A percentile compares a stretch with the other conserved stretches of the same genome.
phyloP scores from a whole-genome alignment of 2,329 filamentous ascomycete genomes.

The Colletotrichum viniferum region DNA sequence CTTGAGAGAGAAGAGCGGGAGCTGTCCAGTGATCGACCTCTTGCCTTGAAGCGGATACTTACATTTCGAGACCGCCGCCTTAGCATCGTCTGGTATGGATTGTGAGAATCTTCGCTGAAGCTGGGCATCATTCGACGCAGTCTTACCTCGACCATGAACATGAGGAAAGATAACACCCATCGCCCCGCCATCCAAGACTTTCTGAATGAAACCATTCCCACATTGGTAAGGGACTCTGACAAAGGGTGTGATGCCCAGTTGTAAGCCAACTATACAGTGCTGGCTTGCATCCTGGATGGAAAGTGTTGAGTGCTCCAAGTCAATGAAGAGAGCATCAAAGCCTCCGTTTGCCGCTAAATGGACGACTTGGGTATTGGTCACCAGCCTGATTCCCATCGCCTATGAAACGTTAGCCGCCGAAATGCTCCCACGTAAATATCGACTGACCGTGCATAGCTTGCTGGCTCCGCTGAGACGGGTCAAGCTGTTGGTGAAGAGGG shows the following conservation, averaged over 20 bases:
- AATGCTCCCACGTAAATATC: not conserved
- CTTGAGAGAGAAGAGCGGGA: slow-evolving; percentile 27
- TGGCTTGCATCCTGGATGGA: slow-evolving; percentile 33
- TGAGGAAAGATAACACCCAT: slow-evolving; percentile 30
- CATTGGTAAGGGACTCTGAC: slow-evolving; percentile 29
- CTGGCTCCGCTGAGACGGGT: not conserved
- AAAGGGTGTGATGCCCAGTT: slow-evolving; percentile 22
- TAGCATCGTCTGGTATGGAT: slow-evolving; percentile 23
- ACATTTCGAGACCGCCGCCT: slow-evolving; percentile 28
- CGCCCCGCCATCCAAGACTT: slow-evolving; percentile 28
- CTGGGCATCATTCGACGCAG: not conserved
- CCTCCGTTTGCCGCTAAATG: slow-evolving; percentile 36
- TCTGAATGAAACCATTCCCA: slow-evolving; percentile 28
- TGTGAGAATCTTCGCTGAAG: not conserved
- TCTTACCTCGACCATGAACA: slow-evolving; percentile 19
- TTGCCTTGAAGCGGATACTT: slow-evolving; percentile 28
- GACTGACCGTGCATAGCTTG: slow-evolving; percentile 2
- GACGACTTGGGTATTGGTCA: slow-evolving; percentile 31
- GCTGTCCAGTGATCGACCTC: slow-evolving; percentile 29
- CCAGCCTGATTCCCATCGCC: slow-evolving; percentile 33
- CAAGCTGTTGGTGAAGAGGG: slow-evolving; percentile 2
- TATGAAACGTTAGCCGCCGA: not conserved
- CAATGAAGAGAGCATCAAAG: slow-evolving; percentile 41
- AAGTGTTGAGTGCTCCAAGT: slow-evolving; percentile 39
- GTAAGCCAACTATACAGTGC: slow-evolving; percentile 30